A percentile compares a stretch with the other conserved stretches of the same genome.
Conservation (phyloP, 768 basidiomycete species). For the Phaffia australis region DNA sequence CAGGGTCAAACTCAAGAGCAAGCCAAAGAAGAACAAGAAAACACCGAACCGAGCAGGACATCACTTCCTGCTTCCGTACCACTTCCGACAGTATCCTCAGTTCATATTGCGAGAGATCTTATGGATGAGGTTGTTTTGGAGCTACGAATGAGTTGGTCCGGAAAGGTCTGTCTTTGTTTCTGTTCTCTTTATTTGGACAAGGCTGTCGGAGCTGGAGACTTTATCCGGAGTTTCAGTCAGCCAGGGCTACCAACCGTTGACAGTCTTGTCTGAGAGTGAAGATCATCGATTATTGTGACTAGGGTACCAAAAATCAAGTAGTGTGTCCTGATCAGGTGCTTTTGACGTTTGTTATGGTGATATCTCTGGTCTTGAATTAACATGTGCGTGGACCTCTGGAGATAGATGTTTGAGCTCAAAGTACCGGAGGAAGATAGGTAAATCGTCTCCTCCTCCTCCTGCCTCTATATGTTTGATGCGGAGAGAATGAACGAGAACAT, state of each 20-base stretch:
- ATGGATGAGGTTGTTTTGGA: not conserved
- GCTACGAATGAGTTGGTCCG: constrained; percentile 9
- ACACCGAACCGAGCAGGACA: too few relatives aligned
- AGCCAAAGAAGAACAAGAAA: too few relatives aligned
- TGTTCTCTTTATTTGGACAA: not conserved
- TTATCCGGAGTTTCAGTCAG: too few relatives aligned
- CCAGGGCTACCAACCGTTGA: too few relatives aligned
- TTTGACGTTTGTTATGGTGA: too few relatives aligned
- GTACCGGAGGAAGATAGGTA: constrained; percentile 21
- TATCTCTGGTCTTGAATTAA: not conserved
- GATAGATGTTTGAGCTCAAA: constrained; percentile 5
- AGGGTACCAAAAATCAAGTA: too few relatives aligned
- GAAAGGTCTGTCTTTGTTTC: not conserved
- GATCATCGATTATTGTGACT: too few relatives aligned
- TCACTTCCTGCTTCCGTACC: constrained; percentile 1
- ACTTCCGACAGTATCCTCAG: constrained; percentile 2
- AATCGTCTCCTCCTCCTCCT: not conserved
- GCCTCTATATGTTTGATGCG: not conserved
- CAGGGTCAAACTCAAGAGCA: too few relatives aligned
- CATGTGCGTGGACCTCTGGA: not conserved
- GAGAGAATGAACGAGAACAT: not conserved
- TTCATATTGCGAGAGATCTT: not conserved
- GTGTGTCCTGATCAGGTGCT: too few relatives aligned
- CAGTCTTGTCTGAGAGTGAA: too few relatives aligned
- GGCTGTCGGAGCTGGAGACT: not conserved